These are phyloP conservation scores for Trametes hirsuta DNA, from an alignment of 1,284 basidiomycete species.

Conservation along the genomic window DNA sequence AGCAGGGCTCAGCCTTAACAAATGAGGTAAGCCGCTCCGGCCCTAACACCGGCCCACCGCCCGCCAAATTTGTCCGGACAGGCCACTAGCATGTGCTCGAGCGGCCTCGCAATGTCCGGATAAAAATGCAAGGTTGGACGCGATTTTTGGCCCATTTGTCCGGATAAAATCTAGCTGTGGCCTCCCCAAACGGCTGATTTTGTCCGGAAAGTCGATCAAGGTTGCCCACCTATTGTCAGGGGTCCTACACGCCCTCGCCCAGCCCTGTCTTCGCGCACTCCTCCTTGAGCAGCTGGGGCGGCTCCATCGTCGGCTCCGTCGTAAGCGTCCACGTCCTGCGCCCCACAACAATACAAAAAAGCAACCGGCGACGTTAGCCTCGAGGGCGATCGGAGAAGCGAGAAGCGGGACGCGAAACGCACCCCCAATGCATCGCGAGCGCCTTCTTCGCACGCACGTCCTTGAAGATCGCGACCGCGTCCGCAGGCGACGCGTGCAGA, in stretches of 20 bases:
- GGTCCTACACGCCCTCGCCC: conserved; percentile 37
- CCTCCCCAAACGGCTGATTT: no score
- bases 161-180: no score
- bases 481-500: conserved; percentile 63
- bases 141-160: no score
- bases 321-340: conserved; percentile 54
- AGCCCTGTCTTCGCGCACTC: conserved; percentile 56
- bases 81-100: no score
- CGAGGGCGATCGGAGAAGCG: background rate
- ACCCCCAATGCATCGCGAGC: conserved; percentile 76
- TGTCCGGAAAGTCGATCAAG: no score
- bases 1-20: no score
- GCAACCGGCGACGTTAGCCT: background rate
- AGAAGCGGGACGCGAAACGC: conserved; percentile 11
- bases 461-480: conserved; percentile 66
- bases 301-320: conserved; percentile 59
- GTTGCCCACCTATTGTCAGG: no score
- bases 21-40: no score
- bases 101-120: no score
- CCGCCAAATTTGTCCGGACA: no score
- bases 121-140: no score
- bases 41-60: no score
- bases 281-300: conserved; percentile 52
- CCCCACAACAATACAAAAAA: background rate
- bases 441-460: conserved; percentile 62